Conservation (phyloP, 352 stramenopile genomes). For the Phytophthora citrophthora region DNA sequence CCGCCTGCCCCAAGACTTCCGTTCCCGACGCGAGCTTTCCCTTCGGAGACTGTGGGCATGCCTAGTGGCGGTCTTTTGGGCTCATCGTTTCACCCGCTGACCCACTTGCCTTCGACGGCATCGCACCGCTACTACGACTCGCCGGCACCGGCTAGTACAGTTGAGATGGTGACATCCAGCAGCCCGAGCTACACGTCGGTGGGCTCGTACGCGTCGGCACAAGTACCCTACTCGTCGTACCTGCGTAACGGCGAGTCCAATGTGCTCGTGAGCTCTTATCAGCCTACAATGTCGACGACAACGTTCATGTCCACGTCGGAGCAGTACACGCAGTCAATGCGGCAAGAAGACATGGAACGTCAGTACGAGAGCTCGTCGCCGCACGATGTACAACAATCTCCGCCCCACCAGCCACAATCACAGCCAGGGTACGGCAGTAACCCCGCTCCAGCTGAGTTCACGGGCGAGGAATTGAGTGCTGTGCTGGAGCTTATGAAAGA, state of each 20-base stretch:
- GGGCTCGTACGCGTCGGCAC: conserved; percentile 20
- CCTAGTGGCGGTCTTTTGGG: conserved; percentile 30
- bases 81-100: conserved; percentile 47
- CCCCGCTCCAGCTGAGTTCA: conserved; percentile 42
- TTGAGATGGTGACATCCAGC: conserved; percentile 29
- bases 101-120: conserved; percentile 28
- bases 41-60: conserved; percentile 49
- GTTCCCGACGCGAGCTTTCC: conserved; percentile 67
- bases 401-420: conserved; percentile 31
- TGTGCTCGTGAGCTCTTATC: conserved; percentile 40
- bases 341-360: conserved; percentile 38
- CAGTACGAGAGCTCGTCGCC: conserved; percentile 46
- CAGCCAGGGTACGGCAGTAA: conserved; percentile 38
- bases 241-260: conserved; percentile 39
- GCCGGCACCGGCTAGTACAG: conserved; percentile 2
- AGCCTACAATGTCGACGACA: conserved; percentile 28
- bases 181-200: conserved; percentile 20
- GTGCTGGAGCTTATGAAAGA: conserved; percentile 61
- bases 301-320: conserved; percentile 36
- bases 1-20: conserved; percentile 40
- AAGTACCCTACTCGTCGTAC: conserved; percentile 50
- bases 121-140: conserved; percentile 50
- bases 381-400: conserved; percentile 31
- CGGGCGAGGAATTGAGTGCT: conserved; percentile 54
- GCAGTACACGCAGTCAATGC: conserved; percentile 36